A percentile compares a stretch with the other conserved stretches of the same genome.
Evolutionary conservation across 148 eudicot species (phyloP).

Genomic region (Nepenthes gracilis): DNA sequence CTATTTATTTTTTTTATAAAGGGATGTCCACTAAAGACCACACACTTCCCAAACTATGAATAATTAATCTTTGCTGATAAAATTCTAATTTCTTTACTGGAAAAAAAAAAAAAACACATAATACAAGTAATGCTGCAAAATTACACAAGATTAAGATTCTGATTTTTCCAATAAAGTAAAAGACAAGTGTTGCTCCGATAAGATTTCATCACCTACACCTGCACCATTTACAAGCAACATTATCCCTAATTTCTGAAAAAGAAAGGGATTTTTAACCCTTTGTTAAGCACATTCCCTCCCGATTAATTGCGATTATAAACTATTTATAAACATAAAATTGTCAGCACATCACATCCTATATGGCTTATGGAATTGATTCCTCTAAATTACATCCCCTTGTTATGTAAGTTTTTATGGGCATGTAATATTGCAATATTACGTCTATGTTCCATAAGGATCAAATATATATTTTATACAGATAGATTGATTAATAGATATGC

Average conservation of each 20-base stretch:
- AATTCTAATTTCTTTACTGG: background rate
- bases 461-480: too few relatives aligned
- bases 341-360: too few relatives aligned
- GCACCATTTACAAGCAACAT: slow-evolving; percentile 22
- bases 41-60: slow-evolving; percentile 8
- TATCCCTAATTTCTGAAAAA: slow-evolving; percentile 11
- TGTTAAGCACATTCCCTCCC: background rate
- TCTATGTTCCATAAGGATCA: too few relatives aligned
- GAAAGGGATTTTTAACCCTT: background rate
- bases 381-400: too few relatives aligned
- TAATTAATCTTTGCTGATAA: background rate
- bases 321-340: too few relatives aligned
- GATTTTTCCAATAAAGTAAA: slow-evolving; percentile 30
- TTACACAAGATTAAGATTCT: slow-evolving; percentile 55
- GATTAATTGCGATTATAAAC: background rate
- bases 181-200: slow-evolving; percentile 12
- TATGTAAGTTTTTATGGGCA: too few relatives aligned
- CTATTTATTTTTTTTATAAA: background rate
- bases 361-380: too few relatives aligned
- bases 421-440: too few relatives aligned
- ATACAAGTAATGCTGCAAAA: slow-evolving; percentile 17
- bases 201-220: slow-evolving; percentile 34
- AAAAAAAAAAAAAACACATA: background rate
- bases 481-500: too few relatives aligned
- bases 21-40: background rate